Evolutionary conservation across 352 stramenopile species (phyloP).

Genomic region (Globisporangium nagaii): DNA sequence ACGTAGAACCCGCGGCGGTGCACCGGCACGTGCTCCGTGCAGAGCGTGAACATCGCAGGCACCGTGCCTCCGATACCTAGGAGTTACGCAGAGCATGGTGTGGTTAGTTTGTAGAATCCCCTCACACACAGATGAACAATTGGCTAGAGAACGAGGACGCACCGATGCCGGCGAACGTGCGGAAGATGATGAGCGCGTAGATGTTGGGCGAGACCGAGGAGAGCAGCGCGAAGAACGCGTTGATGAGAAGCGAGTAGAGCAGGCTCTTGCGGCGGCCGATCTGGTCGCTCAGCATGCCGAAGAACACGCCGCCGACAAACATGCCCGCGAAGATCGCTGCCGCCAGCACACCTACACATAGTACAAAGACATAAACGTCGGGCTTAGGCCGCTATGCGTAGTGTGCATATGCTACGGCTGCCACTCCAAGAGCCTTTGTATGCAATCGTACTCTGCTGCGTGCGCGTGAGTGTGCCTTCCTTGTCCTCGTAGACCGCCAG

Average conservation of each 20-base stretch:
- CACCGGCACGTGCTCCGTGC: slow-evolving; percentile 81
- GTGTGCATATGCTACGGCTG: too few species aligned
- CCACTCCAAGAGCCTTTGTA: too few species aligned
- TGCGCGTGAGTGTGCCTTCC: slow-evolving; percentile 44
- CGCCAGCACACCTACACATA: slow-evolving; percentile 55
- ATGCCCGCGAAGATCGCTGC: slow-evolving; percentile 89
- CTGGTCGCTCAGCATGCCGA: slow-evolving; percentile 68
- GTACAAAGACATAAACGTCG: neutral
- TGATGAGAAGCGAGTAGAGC: slow-evolving; percentile 75
- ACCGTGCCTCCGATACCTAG: slow-evolving; percentile 86
- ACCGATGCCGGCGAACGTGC: slow-evolving; percentile 62
- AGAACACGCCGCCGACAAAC: slow-evolving; percentile 81
- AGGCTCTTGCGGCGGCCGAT: slow-evolving; percentile 71
- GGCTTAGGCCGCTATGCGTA: too few species aligned
- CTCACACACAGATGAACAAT: neutral
- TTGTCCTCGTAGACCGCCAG: slow-evolving; percentile 78
- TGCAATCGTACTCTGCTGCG: slow-evolving; percentile 43
- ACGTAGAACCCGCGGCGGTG: slow-evolving; percentile 74
- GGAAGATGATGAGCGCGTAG: slow-evolving; percentile 55
- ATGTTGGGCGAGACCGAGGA: slow-evolving; percentile 67
- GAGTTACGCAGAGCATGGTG: too few species aligned
- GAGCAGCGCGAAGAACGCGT: slow-evolving; percentile 68
- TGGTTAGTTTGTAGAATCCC: too few species aligned
- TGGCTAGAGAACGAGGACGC: neutral
- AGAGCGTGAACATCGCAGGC: slow-evolving; percentile 83